phyloP scores from a whole-genome alignment of 805 yeast species.

The Saccharomycopsis selenospora region DNA sequence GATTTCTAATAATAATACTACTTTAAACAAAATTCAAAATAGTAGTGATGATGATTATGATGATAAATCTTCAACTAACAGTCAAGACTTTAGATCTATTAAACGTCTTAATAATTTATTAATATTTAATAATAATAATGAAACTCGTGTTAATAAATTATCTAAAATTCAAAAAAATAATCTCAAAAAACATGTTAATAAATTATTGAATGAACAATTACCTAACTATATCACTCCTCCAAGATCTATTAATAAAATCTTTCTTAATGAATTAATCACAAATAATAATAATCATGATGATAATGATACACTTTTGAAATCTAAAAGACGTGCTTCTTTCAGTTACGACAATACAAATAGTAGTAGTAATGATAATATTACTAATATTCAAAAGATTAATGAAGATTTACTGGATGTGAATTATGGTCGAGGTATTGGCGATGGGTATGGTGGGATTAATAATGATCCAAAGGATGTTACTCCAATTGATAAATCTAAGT shows the following conservation, averaged over 20 bases:
- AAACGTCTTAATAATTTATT: conserved; percentile 7
- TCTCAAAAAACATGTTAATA: conserved; percentile 4
- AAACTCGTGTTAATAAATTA: not conserved
- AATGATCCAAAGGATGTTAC: not conserved
- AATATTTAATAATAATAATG: not conserved
- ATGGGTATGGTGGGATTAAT: not conserved
- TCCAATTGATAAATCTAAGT: not conserved
- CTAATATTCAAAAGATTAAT: not conserved
- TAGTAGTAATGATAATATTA: too few species aligned
- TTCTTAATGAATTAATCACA: not conserved
- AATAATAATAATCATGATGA: not conserved
- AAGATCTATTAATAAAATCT: conserved; percentile 6
- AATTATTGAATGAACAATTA: conserved; percentile 1
- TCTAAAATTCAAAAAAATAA: not conserved
- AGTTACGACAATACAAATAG: not conserved
- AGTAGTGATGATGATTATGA: too few species aligned
- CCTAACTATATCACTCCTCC: conserved; percentile 17
- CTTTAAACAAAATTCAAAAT: not conserved
- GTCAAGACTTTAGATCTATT: conserved; percentile 3
- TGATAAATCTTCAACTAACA: too few species aligned
- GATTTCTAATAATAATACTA: not conserved
- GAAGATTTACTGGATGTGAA: not conserved
- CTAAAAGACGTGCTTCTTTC: not conserved
- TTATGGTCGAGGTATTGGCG: not conserved
- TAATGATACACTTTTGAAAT: not conserved